Base-by-base conservation (phyloP, 148 eudicot genomes). In the Rhododendron ferrugineum region DNA sequence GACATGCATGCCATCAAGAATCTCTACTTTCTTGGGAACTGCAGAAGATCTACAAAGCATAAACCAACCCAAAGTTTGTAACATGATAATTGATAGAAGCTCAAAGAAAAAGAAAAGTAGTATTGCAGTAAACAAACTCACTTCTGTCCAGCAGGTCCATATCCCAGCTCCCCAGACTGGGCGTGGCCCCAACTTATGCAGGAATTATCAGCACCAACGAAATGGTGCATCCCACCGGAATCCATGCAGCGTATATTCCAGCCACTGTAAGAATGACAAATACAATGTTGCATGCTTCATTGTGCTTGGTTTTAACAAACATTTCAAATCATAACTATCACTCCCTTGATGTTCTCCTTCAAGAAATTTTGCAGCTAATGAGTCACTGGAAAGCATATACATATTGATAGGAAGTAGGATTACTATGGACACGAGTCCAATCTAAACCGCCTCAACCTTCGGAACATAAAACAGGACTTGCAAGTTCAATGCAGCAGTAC, bases 171-270 rank as follows among this genome's bases (percentile, higher is more conserved):
- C 77, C 99, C 99, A 85, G 91, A 90, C 81, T 92, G 94, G 26
- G 97, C 99, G 82, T 89, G 96, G 15, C 99, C 99, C 99, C 99
- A 96, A 86, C 99, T 96, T 82, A 96, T 96, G 86, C 99, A 96
- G 16, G 99, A 96, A 70, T 91, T 89, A 88, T 96, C 99, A 46
- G 99, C 98, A 86, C 99, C 99, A 86, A 95, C 99, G 84, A 91
- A 95, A 88, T 96, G 98, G 91, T 94, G 96, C 96, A 90, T 88
- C 64, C 88, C 83, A 79, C 99, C 99, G 58, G 99, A 96, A 88
- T 95, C 95, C 98, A 96, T 96, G 85, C 97, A 94, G 36, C 97
- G 94, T 86, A 96, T 62, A 86, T 94, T 86, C 99, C 99, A 96
- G 72, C 99, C 99, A 90, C 99, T 96, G 85, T 44, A 85, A 64